Base-by-base conservation (phyloP, 441 rosid genomes). In the Erysimum pusillum region DNA sequence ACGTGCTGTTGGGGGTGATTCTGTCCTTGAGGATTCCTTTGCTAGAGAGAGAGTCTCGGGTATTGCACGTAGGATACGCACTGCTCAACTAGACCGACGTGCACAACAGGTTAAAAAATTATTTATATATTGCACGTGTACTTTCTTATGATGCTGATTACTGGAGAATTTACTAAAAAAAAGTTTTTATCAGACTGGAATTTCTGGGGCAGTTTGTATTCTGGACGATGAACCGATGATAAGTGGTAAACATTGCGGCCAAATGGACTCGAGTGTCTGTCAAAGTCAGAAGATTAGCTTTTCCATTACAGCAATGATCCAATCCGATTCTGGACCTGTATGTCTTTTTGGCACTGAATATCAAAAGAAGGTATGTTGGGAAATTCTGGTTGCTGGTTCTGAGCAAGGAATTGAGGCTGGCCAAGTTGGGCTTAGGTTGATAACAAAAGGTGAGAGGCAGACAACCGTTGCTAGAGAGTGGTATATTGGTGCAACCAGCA, bases 371-470 rank as follows among this genome's bases (percentile, higher is more conserved):
- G 88, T 83, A 62, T 97, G 99, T 87, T 97, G 94, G 99, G 99
- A 97, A 88, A 86, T 97, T 87, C 87, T 97, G 66, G 99, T 97
- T 78, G 99, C 99, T 82, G 99, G 99, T 77, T 90, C 99, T 48
- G 99, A 97, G 83, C 99, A 97, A 91, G 99, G 99, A 79, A 88
- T 97, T 74, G 99, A 97, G 76, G 99, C 99, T 78, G 99, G 99
- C 77, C 99, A 94, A 83, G 99, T 97, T 75, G 98, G 98, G 76
- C 93, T 97, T 77, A 85, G 98, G 71, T 85, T 91, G 86, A 92
- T 97, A 57, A 89, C 97, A 64, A 97, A 91, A 85, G 97, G 99
- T 52, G 99, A 92, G 76, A 85, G 93, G 82, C 98, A 94, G 84
- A 85, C 98, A 61, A 91, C 98, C 36, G 92, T 91, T 49, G 87